These are phyloP conservation scores for Tillandsia leiboldiana DNA, from an alignment of 176 grass and related monocot genomes.

Conservation along the genomic window DNA sequence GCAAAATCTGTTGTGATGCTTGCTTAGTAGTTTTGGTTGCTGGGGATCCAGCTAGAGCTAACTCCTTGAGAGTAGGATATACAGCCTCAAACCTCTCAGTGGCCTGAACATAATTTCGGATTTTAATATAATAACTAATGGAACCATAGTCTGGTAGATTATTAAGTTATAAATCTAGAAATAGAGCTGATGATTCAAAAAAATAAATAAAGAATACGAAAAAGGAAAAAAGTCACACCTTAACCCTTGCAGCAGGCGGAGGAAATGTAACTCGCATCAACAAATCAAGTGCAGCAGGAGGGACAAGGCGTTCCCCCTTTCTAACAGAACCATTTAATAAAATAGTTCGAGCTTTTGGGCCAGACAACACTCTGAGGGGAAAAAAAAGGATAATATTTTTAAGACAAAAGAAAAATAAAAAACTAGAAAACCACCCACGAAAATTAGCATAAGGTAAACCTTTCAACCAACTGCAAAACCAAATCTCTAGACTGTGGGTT, in stretches of 20 bases:
- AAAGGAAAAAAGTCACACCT: constrained; percentile 31
- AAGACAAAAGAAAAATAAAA: not conserved
- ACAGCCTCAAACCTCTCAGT: constrained; percentile 86
- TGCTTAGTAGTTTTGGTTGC: constrained; percentile 89
- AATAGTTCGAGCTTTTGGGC: constrained; percentile 65
- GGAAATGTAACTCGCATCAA: constrained; percentile 70
- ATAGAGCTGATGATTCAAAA: not conserved
- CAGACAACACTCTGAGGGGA: constrained; percentile 48
- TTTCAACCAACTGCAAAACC: constrained; percentile 84
- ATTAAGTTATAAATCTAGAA: not conserved
- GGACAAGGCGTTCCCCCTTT: constrained; percentile 75
- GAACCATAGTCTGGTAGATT: not conserved
- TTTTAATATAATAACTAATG: not conserved
- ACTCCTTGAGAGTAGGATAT: constrained; percentile 75
- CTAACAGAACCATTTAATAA: constrained; percentile 80
- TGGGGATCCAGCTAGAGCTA: constrained; percentile 71
- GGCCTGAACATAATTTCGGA: constrained; percentile 35
- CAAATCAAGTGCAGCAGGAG: constrained; percentile 62
- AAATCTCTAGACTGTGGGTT: constrained; percentile 85
- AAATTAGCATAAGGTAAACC: constrained; percentile 27
- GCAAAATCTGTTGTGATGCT: constrained; percentile 77
- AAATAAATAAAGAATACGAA: not conserved
- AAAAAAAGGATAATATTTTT: constrained; percentile 6
- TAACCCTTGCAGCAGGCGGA: constrained; percentile 45
- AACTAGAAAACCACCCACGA: not conserved